Base-by-base conservation (phyloP, 139 green algal genomes). In the Pleodorina starrii region DNA sequence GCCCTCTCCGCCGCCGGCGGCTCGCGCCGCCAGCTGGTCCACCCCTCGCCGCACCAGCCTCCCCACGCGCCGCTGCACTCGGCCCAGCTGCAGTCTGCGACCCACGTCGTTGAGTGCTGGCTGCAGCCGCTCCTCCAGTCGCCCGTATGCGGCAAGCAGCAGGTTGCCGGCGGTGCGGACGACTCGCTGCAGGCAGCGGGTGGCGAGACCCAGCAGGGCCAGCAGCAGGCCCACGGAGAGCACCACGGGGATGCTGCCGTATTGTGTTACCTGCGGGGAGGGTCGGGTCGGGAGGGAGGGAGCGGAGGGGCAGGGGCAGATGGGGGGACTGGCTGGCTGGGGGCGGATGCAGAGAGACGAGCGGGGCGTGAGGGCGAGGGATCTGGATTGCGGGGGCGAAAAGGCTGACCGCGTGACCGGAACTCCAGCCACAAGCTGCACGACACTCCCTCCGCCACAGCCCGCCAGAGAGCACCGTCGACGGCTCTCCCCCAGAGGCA, bases 241-340 rank as follows among this genome's bases (percentile, higher is more conserved):
- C 27, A 86, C 40, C 27, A 76, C 29, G 11, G 81, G 81, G 17
- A 87, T 63, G 81, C 60, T 78, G 81, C 81, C 81, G 81, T 78
- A 78, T 59, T 87, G 81, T 29, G 36, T 23, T 0, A 86, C 19
- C 79, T 86, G 74, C 10, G 44, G 27, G 5, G 63, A 57, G 48
- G 48, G 48, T 21, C 48, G 12, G 57, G 23, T 23, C 5, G 57
- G 9, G 57, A 29, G 57, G 57, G 57, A 35, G 57, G 57, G 19
- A n/a, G 57, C 14, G 17, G 57, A 16, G 57, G 5, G 57, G 14
- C 57, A 32, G 57, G 57, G 57, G n/a, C n/a, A n/a, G n/a, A n/a
- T n/a, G n/a, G n/a, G n/a, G n/a, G n/a, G n/a, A n/a, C n/a, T n/a
- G n/a, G n/a, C n/a, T n/a, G n/a, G n/a, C n/a, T n/a, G n/a, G n/a